Percentiles rank a stretch among this genome's conserved stretches.
Conservation (phyloP, 2,329 filamentous ascomycete species). For the Epichloe baconii region DNA sequence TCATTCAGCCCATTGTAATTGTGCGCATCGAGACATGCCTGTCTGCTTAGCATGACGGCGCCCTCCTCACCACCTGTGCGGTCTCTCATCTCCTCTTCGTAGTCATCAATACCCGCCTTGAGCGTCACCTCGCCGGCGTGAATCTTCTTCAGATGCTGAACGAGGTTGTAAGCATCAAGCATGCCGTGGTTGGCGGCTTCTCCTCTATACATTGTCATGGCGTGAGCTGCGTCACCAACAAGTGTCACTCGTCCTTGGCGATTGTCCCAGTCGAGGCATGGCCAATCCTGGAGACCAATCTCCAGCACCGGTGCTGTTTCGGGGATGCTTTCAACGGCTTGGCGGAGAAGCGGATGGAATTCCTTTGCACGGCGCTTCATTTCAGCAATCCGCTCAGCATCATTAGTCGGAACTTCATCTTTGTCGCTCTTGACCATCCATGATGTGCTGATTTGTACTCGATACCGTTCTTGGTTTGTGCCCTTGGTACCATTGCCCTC, state of each 20-base stretch:
- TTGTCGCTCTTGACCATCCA: conserved; percentile 27
- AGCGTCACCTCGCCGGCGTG: conserved; percentile 6
- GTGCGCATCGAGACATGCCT: conserved; percentile 21
- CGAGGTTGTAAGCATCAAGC: conserved; percentile 22
- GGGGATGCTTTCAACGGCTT: conserved; percentile 29
- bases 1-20: conserved; percentile 18
- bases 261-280: conserved; percentile 27
- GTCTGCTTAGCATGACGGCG: conserved; percentile 18
- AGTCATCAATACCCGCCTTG: conserved; percentile 12
- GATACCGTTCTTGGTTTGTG: conserved; percentile 21
- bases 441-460: conserved; percentile 32
- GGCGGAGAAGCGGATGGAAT: conserved; percentile 26
- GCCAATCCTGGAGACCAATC: conserved; percentile 24
- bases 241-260: conserved; percentile 31
- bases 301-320: conserved; percentile 24
- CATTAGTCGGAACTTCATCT: conserved; percentile 19
- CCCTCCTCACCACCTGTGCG: conserved; percentile 11
- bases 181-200: conserved; percentile 28
- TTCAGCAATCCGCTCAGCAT: conserved; percentile 20
- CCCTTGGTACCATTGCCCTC: conserved; percentile 21
- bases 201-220: conserved; percentile 43
- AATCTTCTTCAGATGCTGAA: conserved; percentile 11
- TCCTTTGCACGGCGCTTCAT: conserved; percentile 25
- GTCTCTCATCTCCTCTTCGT: conserved; percentile 19
- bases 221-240: conserved; percentile 41